Evolutionary conservation across 129 eudicot species (phyloP).

Genomic region (Daucus carota): DH1_v3.0 NC_030385.2:39222501-39223000

Average conservation of each 20-base stretch:
- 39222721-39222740: background rate
- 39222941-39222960: background rate
- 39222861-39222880: background rate
- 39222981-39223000: slow-evolving; percentile 47
- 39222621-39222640: background rate
- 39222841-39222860: background rate
- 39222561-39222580: background rate
- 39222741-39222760: background rate
- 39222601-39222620: background rate
- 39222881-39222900: background rate
- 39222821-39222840: background rate
- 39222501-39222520: background rate
- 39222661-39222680: background rate
- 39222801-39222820: background rate
- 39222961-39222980: background rate
- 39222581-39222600: background rate
- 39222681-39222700: background rate
- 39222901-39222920: background rate
- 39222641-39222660: background rate
- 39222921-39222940: background rate
- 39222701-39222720: background rate
- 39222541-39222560: background rate
- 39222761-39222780: background rate
- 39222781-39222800: background rate
- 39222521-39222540: background rate